Evolutionary conservation across 306 rosid genomes (phyloP).

Genomic region (Rosa chinensis): DNA sequence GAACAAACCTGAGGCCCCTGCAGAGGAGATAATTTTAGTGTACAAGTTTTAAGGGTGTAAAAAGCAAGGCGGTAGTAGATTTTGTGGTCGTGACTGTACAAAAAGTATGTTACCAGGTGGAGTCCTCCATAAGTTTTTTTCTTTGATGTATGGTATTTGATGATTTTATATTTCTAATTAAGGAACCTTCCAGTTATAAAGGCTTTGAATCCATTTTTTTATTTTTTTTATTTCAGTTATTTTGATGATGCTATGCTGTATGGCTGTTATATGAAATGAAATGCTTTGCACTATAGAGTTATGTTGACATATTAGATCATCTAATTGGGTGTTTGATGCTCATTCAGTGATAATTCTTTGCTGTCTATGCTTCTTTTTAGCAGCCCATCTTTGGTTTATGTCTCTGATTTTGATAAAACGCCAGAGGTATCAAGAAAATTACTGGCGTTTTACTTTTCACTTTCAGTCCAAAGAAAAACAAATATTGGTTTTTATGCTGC

Average conservation of each 20-base stretch:
- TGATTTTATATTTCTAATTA: conserved; percentile 31
- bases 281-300: not conserved
- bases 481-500: not conserved
- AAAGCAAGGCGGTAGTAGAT: conserved; percentile 40
- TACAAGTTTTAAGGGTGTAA: conserved; percentile 50
- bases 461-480: not conserved
- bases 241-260: not conserved
- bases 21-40: conserved; percentile 45
- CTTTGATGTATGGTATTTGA: conserved; percentile 12
- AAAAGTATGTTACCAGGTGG: conserved; percentile 36
- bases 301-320: not conserved
- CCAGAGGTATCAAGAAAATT: not conserved
- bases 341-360: not conserved
- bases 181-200: not conserved
- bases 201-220: not conserved
- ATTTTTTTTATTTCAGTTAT: not conserved
- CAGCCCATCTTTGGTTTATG: not conserved
- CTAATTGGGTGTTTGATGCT: not conserved
- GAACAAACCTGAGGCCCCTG: conserved; percentile 36
- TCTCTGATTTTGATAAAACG: not conserved
- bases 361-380: not conserved
- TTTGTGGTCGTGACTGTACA: conserved; percentile 49
- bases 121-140: conserved; percentile 23
- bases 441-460: not conserved
- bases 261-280: not conserved